Conservation (phyloP, 2,329 filamentous ascomycete genomes). For the Scedosporium boydii region DNA sequence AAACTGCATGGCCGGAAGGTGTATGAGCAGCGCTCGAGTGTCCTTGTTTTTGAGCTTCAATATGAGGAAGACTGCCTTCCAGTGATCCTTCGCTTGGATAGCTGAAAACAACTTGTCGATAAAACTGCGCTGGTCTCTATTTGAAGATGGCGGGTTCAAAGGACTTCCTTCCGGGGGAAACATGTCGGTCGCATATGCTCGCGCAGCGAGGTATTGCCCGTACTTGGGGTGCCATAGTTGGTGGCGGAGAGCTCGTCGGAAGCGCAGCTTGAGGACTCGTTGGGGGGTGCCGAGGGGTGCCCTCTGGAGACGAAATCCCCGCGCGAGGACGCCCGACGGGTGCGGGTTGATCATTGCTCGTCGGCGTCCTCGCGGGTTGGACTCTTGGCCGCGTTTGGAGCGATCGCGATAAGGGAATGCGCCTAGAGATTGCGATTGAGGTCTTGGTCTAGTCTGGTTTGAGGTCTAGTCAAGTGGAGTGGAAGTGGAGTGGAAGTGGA, state of each 20-base stretch:
- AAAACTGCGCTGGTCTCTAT: background rate
- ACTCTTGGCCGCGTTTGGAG: too few relatives aligned
- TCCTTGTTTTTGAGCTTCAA: background rate
- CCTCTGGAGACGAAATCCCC: background rate
- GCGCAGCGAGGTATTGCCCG: too few relatives aligned
- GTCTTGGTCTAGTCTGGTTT: too few relatives aligned
- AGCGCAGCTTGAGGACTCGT: background rate
- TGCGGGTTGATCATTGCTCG: too few relatives aligned
- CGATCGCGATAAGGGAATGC: too few relatives aligned
- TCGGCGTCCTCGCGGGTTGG: too few relatives aligned
- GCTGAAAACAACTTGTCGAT: background rate
- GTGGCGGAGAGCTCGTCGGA: background rate
- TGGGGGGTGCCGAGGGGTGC: background rate
- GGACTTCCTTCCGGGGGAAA: too few relatives aligned
- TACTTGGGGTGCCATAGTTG: background rate
- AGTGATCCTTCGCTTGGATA: background rate
- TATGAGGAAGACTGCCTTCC: background rate
- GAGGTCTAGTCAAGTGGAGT: background rate
- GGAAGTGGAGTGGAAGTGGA: background rate
- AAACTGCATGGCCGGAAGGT: constrained; percentile 46
- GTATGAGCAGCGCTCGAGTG: constrained; percentile 18
- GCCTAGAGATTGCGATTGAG: too few relatives aligned
- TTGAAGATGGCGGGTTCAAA: background rate
- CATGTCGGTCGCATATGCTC: too few relatives aligned
- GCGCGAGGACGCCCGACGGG: background rate